Percentiles rank a stretch among this genome's conserved stretches.
Evolutionary conservation across 2,329 filamentous ascomycete genomes (phyloP).

Genomic region (Zasmidium cellare): DNA sequence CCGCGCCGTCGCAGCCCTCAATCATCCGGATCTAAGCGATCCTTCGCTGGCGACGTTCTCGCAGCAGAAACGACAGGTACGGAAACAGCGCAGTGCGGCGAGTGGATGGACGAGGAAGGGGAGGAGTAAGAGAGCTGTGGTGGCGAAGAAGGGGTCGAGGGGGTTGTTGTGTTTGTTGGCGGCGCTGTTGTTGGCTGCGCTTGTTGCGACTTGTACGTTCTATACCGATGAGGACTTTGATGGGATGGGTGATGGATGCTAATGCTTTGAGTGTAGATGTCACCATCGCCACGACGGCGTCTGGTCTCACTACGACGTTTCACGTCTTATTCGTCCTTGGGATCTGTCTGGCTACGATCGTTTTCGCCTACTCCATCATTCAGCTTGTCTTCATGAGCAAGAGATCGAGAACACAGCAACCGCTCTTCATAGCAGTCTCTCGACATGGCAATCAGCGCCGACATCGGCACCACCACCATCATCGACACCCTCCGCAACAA

Average conservation of each 20-base stretch:
- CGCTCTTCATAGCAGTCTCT: conserved; percentile 20
- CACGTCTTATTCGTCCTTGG: conserved; percentile 78
- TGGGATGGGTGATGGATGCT: background rate
- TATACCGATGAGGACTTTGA: background rate
- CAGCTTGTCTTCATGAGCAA: conserved; percentile 61
- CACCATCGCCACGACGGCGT: conserved; percentile 66
- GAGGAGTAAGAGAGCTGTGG: conserved; percentile 8
- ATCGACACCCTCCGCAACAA: conserved; percentile 35
- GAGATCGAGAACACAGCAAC: conserved; percentile 5
- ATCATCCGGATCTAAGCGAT: conserved; percentile 34
- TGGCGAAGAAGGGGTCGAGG: conserved; percentile 14
- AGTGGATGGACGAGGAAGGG: conserved; percentile 23
- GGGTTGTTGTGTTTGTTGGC: conserved; percentile 25
- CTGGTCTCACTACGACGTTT: conserved; percentile 67
- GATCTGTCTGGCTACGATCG: conserved; percentile 70
- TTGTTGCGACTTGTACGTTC: conserved; percentile 35
- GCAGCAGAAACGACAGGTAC: conserved; percentile 28
- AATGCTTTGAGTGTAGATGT: conserved; percentile 58
- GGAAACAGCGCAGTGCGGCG: conserved; percentile 17
- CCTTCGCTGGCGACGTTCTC: conserved; percentile 27
- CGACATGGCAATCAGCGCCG: conserved; percentile 17
- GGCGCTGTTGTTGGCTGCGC: conserved; percentile 28
- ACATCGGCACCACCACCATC: conserved; percentile 31
- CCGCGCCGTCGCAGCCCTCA: conserved; percentile 27
- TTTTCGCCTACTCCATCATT: conserved; percentile 79